Conservation (phyloP, 805 yeast species). For the Candida sonorensis region DNA sequence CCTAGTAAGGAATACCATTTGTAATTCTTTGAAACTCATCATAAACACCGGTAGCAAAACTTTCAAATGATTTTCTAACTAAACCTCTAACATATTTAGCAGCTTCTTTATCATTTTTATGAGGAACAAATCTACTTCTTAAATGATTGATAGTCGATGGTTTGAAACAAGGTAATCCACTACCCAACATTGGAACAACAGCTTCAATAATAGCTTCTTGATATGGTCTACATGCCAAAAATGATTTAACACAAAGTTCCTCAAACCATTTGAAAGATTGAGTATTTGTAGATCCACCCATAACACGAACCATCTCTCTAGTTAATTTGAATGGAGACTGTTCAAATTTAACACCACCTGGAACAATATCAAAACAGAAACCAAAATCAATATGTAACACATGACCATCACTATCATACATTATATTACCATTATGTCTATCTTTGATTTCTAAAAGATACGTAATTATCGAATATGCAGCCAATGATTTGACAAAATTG, state of each 20-base stretch:
- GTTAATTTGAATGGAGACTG: constrained; percentile 98
- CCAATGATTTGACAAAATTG: constrained; percentile 88
- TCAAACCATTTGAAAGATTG: constrained; percentile 92
- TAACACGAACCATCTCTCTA: constrained; percentile 89
- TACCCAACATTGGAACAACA: constrained; percentile 87
- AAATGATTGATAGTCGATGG: constrained; percentile 77
- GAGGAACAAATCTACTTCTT: constrained; percentile 71
- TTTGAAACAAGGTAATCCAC: constrained; percentile 95
- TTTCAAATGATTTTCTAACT: constrained; percentile 76
- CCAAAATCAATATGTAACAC: constrained; percentile 96
- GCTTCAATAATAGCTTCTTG: constrained; percentile 79
- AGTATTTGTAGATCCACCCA: constrained; percentile 85
- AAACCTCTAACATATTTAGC: constrained; percentile 68
- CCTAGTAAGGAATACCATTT: constrained; percentile 89
- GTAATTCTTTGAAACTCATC: constrained; percentile 96
- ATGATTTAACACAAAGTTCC: constrained; percentile 90
- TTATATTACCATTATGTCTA: constrained; percentile 96
- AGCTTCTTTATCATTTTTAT: constrained; percentile 79
- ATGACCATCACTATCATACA: constrained; percentile 94
- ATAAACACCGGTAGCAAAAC: constrained; percentile 86
- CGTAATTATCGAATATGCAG: constrained; percentile 90
- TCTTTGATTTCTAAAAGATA: constrained; percentile 91
- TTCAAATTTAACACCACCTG: constrained; percentile 97
- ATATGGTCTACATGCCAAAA: constrained; percentile 79
- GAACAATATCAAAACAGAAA: constrained; percentile 96